Evolutionary conservation across 2,329 filamentous ascomycete genomes (phyloP), one percentile per base, ranked within the genome.

Genomic region (Neofusicoccum ribis): DNA sequence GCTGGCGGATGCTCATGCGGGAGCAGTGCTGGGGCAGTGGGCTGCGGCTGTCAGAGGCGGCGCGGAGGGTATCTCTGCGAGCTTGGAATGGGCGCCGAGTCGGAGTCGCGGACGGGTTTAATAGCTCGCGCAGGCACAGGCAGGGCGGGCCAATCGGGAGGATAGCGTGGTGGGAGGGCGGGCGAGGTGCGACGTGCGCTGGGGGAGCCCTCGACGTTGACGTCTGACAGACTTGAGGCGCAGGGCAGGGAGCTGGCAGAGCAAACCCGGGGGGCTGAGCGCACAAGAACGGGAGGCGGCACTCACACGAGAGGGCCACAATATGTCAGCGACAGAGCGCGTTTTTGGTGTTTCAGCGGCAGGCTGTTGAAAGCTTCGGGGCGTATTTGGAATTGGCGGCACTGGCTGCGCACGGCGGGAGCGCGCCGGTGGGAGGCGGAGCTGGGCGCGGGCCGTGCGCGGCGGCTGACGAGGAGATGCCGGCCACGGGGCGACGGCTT

Each of bases 161-260:
- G 39, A 39, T 63, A 44, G 61, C 61, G 50, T 54, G 61, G 50
- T 39, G 44, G 37, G 23, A 27, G 39, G 41, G 43, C 17, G 52
- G 27, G 20, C 36, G 41, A 27, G 59, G 47, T 52, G 58, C 58
- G 58, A 41, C 54, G 15, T 15, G 54, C 27, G 27, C 27, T 5
- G 27, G 27, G 27, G 27, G 27, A 8, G 56, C 23, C n/a, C 27
- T 41, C 36, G 56, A 49, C 44, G 27, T 47, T 31, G 59, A 63
- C 39, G 61, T 63, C 61, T 63, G 61, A 63, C 61, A 54, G 61
- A 54, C 41, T 46, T 63, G 61, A 54, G 61, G 61, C 61, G 60
- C 60, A 63, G 60, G 47, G 49, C 46, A 44, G 60, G 27, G 60
- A 39, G 59, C 36, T 39, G 37, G 23, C 46, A 34, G 27, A 20